Evolutionary conservation across 257 asterid genomes (phyloP), one percentile per base, ranked within the genome.

Genomic region (Echium plantagineum): DNA sequence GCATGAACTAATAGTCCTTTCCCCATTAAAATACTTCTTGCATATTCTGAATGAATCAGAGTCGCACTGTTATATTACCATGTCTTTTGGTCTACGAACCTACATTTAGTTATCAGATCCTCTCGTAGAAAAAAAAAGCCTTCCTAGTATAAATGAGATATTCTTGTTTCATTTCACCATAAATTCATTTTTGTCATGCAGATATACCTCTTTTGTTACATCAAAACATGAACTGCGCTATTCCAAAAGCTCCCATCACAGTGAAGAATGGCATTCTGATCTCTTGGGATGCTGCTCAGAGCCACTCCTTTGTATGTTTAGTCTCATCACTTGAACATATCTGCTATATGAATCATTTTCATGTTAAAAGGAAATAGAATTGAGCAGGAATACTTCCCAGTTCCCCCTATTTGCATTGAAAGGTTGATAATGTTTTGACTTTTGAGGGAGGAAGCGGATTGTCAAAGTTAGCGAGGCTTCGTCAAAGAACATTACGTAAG

Each of bases 221-320:
- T 83, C 88, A 48, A 71, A 71, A 22, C 88, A 32, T 26, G 96
- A 88, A 35, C 66, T 85, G 75, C 69, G 78, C 38, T 73, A 88
- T 55, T 81, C 84, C 30, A 72, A 77, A 75, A 85, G 77, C 57
- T 81, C 83, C 62, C 61, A 60, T 63, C 72, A 26, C 20, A 64
- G 66, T 24, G 81, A 77, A 12, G 89, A 82, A 62, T 89, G 95
- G 97, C 90, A 89, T 73, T 76, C 91, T 2, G 97, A 89, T 74
- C 80, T 89, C 59, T 90, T 89, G 3, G 94, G 87, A 74, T 89
- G 97, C 73, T 89, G 95, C 78, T 83, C 95, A 60, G 91, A 86
- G 70, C 97, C 97, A 69, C 89, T 82, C 68, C 79, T 89, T 58
- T 89, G 97, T 89, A 89, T 59, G 94, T 68, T 64, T 20, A 51